Percentiles rank a stretch among this genome's conserved stretches.
phyloP scores from a whole-genome alignment of 2,329 filamentous ascomycete species.

The Chaetomiaceae sp. region DNA sequence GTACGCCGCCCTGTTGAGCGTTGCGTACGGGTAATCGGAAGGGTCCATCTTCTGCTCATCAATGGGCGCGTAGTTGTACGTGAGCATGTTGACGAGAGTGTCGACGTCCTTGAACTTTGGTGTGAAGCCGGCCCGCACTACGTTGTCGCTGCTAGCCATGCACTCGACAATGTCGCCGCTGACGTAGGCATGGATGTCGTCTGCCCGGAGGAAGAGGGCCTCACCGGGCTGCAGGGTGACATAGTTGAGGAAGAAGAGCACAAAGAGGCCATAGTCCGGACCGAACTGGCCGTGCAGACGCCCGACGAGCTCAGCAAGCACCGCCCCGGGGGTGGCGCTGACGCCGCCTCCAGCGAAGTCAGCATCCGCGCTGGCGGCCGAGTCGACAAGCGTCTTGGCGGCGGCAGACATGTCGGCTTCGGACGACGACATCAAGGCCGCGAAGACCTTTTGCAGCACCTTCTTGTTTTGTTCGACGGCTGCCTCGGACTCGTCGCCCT shows the following conservation, averaged over 20 bases:
- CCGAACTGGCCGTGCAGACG: constrained; percentile 81
- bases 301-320: constrained; percentile 69
- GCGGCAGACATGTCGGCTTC: constrained; percentile 58
- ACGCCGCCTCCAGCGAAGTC: constrained; percentile 72
- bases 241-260: constrained; percentile 96
- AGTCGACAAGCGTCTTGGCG: constrained; percentile 61
- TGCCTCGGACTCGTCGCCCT: constrained; percentile 33
- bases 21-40: constrained; percentile 76
- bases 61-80: constrained; percentile 92
- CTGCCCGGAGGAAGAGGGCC: constrained; percentile 90
- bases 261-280: constrained; percentile 84
- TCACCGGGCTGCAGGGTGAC: constrained; percentile 83
- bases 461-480: constrained; percentile 60
- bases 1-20: constrained; percentile 76
- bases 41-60: constrained; percentile 90
- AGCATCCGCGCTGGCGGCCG: constrained; percentile 60
- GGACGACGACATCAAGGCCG: constrained; percentile 71
- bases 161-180: constrained; percentile 96
- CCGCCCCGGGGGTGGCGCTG: constrained; percentile 58
- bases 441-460: constrained; percentile 69
- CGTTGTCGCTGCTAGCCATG: constrained; percentile 98
- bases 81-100: constrained; percentile 84
- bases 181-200: constrained; percentile 95
- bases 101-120: constrained; percentile 97
- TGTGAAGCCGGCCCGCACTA: constrained; percentile 93